Evolutionary conservation across 139 green algal species (phyloP), one percentile per base, ranked within the genome.

Genomic region (Chlamydomonas schloesseri): DNA sequence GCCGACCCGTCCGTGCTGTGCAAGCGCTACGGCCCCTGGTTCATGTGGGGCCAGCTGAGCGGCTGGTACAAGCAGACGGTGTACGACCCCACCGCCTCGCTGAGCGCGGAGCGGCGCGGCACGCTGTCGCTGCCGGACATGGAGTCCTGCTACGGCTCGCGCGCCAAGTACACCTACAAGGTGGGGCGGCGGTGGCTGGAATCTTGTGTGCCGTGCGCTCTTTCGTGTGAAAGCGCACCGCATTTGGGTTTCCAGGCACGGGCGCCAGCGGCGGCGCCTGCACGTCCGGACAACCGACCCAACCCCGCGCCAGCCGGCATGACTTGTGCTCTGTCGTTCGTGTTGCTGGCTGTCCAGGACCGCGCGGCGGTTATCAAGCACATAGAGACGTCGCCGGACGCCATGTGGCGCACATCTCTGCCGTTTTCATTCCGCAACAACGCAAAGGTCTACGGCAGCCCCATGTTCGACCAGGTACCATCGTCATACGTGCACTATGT

Each of bases 11-110:
- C 50, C 15, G 80, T 90, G 67, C 71, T 94, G 73, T 83, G 86
- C 64, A 98, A 98, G 86, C 94, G 93, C 82, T 98, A 98, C 86
- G 83, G 94, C 28, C 89, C 91, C 1, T 75, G 82, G n/a, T 99
- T 97, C 87, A 79, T 96, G 57, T 99, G 96, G 96, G 95, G 92
- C 5, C 96, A 99, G 90, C 89, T 98, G 69, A 95, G 76, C 50
- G 87, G 87, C 65, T 99, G 96, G 96, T 98, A 93, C 91, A 99
- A 99, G 91, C 85, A 98, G 90, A 99, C 96, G 2, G 93, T 98
- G 71, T 97, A 96, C 88, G 95, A 98, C 77, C 96, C 96, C 57
- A 95, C 91, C 1, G 95, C 95, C 28, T 95, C 90, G 9, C 87
- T 99, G 50, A 95, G 88, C 15, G 95, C 96, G 3, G 96, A 99